Evolutionary conservation across 257 asterid species (phyloP), one percentile per base, ranked within the genome.

Genomic region (Fraxinus americana): DNA sequence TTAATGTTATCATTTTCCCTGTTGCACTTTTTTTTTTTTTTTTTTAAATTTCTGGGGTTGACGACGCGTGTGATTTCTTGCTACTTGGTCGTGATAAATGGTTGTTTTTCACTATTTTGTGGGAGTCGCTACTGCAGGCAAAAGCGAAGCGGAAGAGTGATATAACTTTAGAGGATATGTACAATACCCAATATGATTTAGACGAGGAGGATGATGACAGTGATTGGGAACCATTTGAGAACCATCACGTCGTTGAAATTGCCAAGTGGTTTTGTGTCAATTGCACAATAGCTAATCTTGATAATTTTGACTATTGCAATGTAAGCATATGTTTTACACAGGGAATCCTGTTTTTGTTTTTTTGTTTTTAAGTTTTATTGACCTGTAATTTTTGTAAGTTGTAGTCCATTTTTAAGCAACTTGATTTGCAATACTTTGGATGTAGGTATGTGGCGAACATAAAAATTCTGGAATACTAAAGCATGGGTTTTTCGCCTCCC

Each of bases 251-350:
- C 75, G 27, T 86, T 21, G 87, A 85, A 81, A 79, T 89, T 65
- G 70, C 82, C 23, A 92, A 88, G 86, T 96, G 99, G 99, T 93
- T 92, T 88, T 96, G 98, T 85, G 85, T 87, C 79, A 96, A 96
- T 83, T 96, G 99, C 84, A 92, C 98, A 1, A 85, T 93, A 95
- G 88, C 74, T 75, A 96, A 93, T 81, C 76, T 88, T 72, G 96
- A 86, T 30, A 85, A 27, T 63, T 85, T 81, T 75, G 72, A 79
- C 25, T 87, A 86, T 76, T 96, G 99, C 78, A 85, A 90, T 78
- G 98, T 96, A 85, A 74, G 92, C 80, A 48, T 38, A 25, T 35
- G 21, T 48, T 79, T 57, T 39, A 25, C 30, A n/a, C 14, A 66
- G 41, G 41, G 41, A 10, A 70, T 39, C 70, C 27, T 67, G 23